phyloP scores from a whole-genome alignment of 2,329 filamentous ascomycete species.

The Diplodia mutila region DNA sequence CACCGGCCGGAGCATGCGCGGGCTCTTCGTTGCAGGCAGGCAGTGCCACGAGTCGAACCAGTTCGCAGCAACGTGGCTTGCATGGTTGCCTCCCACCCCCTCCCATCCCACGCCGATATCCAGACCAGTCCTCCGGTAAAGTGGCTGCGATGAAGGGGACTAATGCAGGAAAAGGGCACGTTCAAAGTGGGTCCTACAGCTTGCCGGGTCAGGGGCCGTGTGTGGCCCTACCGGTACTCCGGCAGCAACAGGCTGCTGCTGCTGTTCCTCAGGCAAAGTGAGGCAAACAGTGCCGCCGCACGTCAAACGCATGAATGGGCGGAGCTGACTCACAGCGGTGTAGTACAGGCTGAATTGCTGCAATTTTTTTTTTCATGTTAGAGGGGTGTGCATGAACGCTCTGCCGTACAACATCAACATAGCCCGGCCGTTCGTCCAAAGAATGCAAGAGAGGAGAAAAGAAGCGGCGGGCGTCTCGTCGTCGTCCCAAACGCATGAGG shows the following conservation, averaged over 20 bases:
- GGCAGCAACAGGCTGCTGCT: background rate
- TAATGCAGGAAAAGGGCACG: background rate
- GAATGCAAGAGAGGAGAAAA: background rate
- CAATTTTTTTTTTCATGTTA: background rate
- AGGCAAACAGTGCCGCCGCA: background rate
- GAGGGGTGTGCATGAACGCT: background rate
- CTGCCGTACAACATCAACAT: conserved; percentile 3
- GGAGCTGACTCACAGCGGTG: background rate
- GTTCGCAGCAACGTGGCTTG: background rate
- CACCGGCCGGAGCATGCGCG: background rate
- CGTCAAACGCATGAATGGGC: background rate
- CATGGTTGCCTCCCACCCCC: background rate
- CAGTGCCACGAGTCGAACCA: background rate
- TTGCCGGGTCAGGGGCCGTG: conserved; percentile 1
- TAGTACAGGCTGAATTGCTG: background rate
- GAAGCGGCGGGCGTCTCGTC: background rate
- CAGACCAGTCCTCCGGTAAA: background rate
- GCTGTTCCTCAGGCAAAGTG: background rate
- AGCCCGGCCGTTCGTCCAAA: background rate
- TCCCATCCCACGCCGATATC: background rate
- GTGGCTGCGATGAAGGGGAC: background rate
- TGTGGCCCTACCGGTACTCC: background rate
- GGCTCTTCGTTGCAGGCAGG: background rate
- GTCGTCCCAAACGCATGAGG: too few species aligned
- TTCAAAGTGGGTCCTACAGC: background rate